A percentile compares a stretch with the other conserved stretches of the same genome.
phyloP scores from a whole-genome alignment of 1,139 yeast genomes.

The Lizanozyma gosingica region DNA sequence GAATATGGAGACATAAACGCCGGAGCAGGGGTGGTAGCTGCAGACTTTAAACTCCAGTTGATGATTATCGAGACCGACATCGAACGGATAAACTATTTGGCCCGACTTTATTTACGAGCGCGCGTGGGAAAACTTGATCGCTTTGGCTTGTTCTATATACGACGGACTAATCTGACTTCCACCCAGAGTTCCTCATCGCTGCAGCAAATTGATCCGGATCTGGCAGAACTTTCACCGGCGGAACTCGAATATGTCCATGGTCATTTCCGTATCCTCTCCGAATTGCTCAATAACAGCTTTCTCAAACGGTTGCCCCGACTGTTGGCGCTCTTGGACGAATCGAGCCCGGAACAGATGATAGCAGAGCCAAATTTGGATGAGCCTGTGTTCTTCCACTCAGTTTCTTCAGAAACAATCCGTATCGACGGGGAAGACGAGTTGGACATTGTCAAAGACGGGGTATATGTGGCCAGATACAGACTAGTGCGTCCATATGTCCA shows the following conservation, averaged over 20 bases:
- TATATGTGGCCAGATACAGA: slow-evolving; percentile 67
- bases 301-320: slow-evolving; percentile 58
- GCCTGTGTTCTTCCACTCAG: slow-evolving; percentile 68
- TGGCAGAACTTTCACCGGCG: slow-evolving; percentile 37
- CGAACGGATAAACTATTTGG: slow-evolving; percentile 73
- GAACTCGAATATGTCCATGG: slow-evolving; percentile 55
- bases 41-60: slow-evolving; percentile 68
- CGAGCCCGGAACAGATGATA: slow-evolving; percentile 72
- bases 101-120: slow-evolving; percentile 72
- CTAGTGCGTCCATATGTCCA: slow-evolving; percentile 34
- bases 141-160: slow-evolving; percentile 48
- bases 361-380: slow-evolving; percentile 65
- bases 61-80: slow-evolving; percentile 87
- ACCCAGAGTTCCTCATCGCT: no score
- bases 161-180: slow-evolving; percentile 15
- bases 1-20: slow-evolving; percentile 39
- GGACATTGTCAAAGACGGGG: slow-evolving; percentile 55
- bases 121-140: slow-evolving; percentile 68
- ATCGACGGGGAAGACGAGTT: slow-evolving; percentile 47
- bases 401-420: slow-evolving; percentile 21
- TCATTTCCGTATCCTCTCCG: slow-evolving; percentile 57
- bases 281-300: slow-evolving; percentile 61
- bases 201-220: slow-evolving; percentile 17
- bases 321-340: slow-evolving; percentile 69
- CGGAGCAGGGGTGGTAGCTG: slow-evolving; percentile 29